Base-by-base conservation (phyloP, 2,329 filamentous ascomycete species). In the Penicillium sp. region DNA sequence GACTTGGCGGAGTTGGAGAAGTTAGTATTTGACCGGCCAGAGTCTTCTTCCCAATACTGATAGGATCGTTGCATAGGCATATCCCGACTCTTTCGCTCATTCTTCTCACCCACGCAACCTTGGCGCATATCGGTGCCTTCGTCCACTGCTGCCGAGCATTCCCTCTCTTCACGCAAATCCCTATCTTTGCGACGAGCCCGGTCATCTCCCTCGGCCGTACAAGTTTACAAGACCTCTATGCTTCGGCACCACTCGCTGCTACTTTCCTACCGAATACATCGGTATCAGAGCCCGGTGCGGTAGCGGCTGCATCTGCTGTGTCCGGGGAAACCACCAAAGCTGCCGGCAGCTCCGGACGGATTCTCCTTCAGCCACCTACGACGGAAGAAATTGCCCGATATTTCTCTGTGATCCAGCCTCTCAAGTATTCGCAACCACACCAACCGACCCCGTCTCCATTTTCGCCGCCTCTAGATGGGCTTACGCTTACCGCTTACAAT, bases 91-190 rank as follows among this genome's bases (percentile, higher is more conserved):
- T 98, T 38, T 97, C 93, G 3, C 79, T 98, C 60, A 86, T 98
- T 63, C 87, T 98, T 35, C 81, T 98, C 58, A 98, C 93, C 1
- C 93, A 98, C 70, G 88, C 93, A 54, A 98, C 92, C 0, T 81
- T 89, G 44, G 84, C 89, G 44, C 93, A 98, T 73, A 81, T 98
- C 49, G 92, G 89, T 59, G 93, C 93, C 51, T 96, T 89, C 69
- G 91, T 89, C 38, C 91, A 97, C 70, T 96, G 91, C 76, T 97
- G 93, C 83, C 95, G 95, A 72, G 86, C 96, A 70, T 87, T 97
- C 55, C 90, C 93, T 40, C 79, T 89, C 41, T 98, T 98, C 72
- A 87, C 86, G 8, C 86, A 90, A 65, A 90, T 98, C 53, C 93
- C 93, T 35, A 84, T 95, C 50, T 98, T 96, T 72, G 93, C 93